Percentiles rank a stretch among this genome's conserved stretches.
Evolutionary conservation across 106 monocot genomes (phyloP).

Genomic region (Chionographis japonica): DNA sequence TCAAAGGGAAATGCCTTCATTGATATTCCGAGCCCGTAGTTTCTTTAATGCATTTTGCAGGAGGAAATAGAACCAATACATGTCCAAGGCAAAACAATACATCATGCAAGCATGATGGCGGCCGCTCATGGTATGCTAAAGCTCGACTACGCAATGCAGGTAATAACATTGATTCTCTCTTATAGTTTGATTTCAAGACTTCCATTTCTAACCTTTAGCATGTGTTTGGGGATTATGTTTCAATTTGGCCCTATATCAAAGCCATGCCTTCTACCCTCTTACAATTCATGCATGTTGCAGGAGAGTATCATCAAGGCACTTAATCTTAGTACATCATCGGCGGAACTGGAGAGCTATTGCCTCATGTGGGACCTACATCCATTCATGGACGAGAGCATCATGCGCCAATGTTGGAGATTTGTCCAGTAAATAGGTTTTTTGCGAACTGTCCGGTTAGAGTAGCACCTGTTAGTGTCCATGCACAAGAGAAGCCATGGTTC

Average conservation of each 20-base stretch:
- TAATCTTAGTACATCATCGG: slow-evolving; percentile 21
- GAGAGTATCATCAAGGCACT: slow-evolving; percentile 38
- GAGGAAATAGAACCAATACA: slow-evolving; percentile 10
- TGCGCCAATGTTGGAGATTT: slow-evolving; percentile 35
- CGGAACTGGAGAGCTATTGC: slow-evolving; percentile 51
- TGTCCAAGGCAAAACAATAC: slow-evolving; percentile 24
- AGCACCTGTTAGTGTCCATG: too few species aligned
- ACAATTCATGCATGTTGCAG: slow-evolving; percentile 16
- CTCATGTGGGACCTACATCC: slow-evolving; percentile 62
- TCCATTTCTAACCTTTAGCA: background rate
- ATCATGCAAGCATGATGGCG: slow-evolving; percentile 29
- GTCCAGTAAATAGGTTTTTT: background rate
- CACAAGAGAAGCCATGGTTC: too few species aligned
- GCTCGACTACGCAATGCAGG: slow-evolving; percentile 71
- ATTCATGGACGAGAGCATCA: slow-evolving; percentile 38
- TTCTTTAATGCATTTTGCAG: slow-evolving; percentile 10
- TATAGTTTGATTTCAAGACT: background rate
- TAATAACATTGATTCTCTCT: background rate
- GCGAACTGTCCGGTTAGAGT: too few species aligned
- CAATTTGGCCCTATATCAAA: too few species aligned
- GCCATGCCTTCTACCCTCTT: background rate
- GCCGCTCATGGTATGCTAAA: slow-evolving; percentile 44
- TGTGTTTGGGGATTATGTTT: too few species aligned
- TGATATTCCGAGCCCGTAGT: too few species aligned
- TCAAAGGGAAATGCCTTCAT: background rate